A percentile compares a stretch with the other conserved stretches of the same genome.
Conservation (phyloP, 179 eudicot genomes). For the Actinidia arguta region DNA sequence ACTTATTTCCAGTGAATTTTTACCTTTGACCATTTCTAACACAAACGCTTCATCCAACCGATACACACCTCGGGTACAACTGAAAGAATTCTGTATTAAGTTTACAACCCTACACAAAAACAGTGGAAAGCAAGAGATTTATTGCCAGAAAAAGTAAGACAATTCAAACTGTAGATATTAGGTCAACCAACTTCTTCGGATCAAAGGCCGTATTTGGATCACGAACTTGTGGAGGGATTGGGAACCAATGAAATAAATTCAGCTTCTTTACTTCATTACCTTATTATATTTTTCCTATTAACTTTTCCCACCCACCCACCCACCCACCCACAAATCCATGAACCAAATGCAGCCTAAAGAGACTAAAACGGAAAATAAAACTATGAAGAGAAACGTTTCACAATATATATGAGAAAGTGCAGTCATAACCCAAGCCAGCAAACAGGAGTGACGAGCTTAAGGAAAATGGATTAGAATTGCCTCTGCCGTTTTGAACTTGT, state of each 20-base stretch:
- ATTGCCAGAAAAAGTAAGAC: constrained; percentile 6
- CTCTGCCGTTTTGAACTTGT: constrained; percentile 43
- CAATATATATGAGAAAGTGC: background rate
- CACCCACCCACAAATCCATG: background rate
- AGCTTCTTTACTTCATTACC: background rate
- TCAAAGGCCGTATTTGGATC: background rate
- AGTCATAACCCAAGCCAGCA: constrained; percentile 1
- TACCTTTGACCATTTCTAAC: background rate
- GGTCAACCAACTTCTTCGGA: constrained; percentile 16
- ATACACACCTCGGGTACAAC: background rate
- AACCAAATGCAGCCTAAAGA: background rate
- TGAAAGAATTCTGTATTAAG: background rate
- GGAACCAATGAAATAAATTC: background rate
- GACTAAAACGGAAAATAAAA: no score
- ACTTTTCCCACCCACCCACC: background rate
- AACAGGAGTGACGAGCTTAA: background rate
- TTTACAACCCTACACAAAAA: constrained; percentile 11
- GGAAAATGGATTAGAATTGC: constrained; percentile 35
- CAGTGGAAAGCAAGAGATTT: background rate
- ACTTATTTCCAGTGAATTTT: background rate
- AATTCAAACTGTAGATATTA: constrained; percentile 3
- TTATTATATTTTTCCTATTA: no score
- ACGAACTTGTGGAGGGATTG: background rate
- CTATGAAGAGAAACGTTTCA: no score
- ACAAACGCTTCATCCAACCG: background rate